These are phyloP conservation scores for Stereocaulon alpinum DNA, from an alignment of 495 filamentous ascomycete species.

Conservation along the genomic window DNA sequence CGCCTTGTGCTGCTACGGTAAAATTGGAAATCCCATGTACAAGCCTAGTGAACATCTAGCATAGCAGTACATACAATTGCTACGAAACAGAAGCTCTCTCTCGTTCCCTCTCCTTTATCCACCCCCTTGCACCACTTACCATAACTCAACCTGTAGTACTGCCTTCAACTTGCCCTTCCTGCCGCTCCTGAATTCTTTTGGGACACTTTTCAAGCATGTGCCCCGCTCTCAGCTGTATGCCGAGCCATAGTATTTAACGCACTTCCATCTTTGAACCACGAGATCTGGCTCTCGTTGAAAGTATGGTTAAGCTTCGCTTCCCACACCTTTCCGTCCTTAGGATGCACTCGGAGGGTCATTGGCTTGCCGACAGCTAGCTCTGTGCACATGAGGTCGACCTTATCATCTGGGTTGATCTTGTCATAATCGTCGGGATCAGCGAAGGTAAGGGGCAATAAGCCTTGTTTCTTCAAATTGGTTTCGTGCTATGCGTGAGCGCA, in stretches of 20 bases:
- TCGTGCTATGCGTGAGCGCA: conserved; percentile 55
- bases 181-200: neutral
- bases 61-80: conserved; percentile 8
- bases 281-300: conserved; percentile 92
- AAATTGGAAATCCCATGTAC: neutral
- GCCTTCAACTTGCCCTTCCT: neutral
- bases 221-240: conserved; percentile 25
- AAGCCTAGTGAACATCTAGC: conserved; percentile 1
- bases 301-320: conserved; percentile 84
- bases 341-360: conserved; percentile 82
- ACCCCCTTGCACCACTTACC: neutral
- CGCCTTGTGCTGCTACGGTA: neutral
- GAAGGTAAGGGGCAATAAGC: conserved; percentile 97
- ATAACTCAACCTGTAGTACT: neutral
- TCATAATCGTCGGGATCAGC: conserved; percentile 92
- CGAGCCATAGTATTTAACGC: conserved; percentile 98
- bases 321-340: conserved; percentile 60
- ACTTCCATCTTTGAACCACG: conserved; percentile 97
- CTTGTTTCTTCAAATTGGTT: conserved; percentile 99
- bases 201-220: conserved; percentile 2
- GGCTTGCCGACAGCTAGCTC: conserved; percentile 90
- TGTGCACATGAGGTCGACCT: conserved; percentile 81
- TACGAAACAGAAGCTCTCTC: neutral
- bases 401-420: conserved; percentile 88
- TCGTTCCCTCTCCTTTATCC: neutral